Evolutionary conservation across 257 asterid species (phyloP), one percentile per base, ranked within the genome.

Genomic region (Hygrophila difformis): DNA sequence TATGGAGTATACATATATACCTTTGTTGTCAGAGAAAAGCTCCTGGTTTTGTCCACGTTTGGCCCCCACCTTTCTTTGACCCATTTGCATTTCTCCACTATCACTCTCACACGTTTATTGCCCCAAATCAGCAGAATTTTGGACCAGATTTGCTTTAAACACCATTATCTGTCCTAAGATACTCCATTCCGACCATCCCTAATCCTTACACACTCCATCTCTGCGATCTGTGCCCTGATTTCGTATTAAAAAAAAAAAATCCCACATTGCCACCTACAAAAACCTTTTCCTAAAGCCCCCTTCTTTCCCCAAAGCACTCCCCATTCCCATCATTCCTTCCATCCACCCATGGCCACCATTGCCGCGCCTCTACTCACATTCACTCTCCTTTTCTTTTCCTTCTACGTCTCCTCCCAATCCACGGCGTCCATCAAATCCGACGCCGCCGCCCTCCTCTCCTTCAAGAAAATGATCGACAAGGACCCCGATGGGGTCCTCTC

Each of bases 401-500:
- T 26, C 31, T 8, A 3, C 31, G 31, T 26, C 31, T 26, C 31
- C 31, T 26, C 31, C 31, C 73, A 13, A 64, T 24, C 7, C 60
- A 44, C 31, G 12, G 38, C 72, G 2, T 70, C 89, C 2, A 60
- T 50, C 1, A 74, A 65, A 59, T 74, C 93, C 14, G 97, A 88
- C 47, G 78, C 92, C 0, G 60, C 47, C 11, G 71, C 91, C 2
- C 95, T 88, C n/a, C 53, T 71, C 0, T 37, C 72, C n/a, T 81
- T 88, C 87, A 88, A 84, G 70, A 88, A 77, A 41, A 81, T 73
- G 95, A 73, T 88, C 24, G 65, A 51, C 2, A 57, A 48, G 5
- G 94, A 88, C 42, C 87, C 91, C 1, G 42, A 42, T 34, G 89
- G 75, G 49, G 81, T 55, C 39, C 58, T 84, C 31, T 79, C 93